These are phyloP conservation scores for Tephrocybe rancida DNA, from an alignment of 768 basidiomycete genomes.

Conservation along the genomic window DNA sequence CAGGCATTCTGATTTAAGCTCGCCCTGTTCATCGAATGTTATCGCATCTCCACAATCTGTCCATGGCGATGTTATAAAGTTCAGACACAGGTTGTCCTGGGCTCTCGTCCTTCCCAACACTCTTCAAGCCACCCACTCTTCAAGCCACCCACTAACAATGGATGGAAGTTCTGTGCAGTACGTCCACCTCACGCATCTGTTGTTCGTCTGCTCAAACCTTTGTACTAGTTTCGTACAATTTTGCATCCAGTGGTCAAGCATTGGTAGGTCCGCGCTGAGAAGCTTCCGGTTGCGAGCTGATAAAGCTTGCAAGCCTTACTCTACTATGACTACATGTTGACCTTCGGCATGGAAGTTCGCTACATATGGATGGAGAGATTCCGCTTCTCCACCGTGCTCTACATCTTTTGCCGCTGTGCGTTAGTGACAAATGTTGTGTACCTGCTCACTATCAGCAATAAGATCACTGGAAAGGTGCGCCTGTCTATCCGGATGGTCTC, in stretches of 20 bases:
- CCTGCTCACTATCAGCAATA: slow-evolving; percentile 24
- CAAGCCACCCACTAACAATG: too few species aligned
- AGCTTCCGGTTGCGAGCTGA: neutral
- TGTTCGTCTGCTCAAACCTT: too few species aligned
- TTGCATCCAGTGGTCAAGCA: slow-evolving; percentile 19
- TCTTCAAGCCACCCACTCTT: too few species aligned
- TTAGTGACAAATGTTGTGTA: slow-evolving; percentile 28
- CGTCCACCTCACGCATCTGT: too few species aligned
- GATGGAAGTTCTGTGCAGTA: too few species aligned
- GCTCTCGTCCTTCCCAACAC: too few species aligned
- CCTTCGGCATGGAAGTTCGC: slow-evolving; percentile 24
- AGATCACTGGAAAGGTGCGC: slow-evolving; percentile 16
- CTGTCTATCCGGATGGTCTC: too few species aligned
- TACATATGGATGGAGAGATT: slow-evolving; percentile 29
- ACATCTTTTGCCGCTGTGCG: slow-evolving; percentile 29
- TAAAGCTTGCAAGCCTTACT: slow-evolving; percentile 17
- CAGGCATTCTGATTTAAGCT: too few species aligned
- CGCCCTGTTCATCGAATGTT: too few species aligned
- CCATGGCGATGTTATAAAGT: too few species aligned
- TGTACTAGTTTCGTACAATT: slow-evolving; percentile 16
- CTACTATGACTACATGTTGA: slow-evolving; percentile 30
- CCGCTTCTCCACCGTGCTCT: slow-evolving; percentile 27
- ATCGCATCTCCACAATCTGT: too few species aligned
- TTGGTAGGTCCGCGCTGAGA: slow-evolving; percentile 3
- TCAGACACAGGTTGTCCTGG: too few species aligned